Evolutionary conservation across 2,329 filamentous ascomycete species (phyloP), one percentile per base, ranked within the genome.

Genomic region (Aspergillus candidus): DNA sequence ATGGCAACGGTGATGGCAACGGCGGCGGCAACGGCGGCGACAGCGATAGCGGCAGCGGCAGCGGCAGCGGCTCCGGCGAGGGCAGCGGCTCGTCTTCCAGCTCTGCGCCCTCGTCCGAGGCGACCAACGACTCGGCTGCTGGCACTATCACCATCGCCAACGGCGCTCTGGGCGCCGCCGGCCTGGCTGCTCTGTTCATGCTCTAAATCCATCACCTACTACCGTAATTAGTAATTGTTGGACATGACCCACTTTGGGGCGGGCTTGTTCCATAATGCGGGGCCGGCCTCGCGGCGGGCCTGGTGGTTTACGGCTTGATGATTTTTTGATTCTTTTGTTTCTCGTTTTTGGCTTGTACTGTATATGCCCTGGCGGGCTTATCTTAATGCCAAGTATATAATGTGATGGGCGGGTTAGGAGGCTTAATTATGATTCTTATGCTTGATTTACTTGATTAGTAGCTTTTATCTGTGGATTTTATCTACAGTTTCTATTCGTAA

Each of bases 161-260:
- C 34, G 62, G 60, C 45, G 60, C 59, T 34, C 58, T 61, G 29
- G 70, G 70, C 42, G 58, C 62, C 37, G 59, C 69, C 31, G 71
- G 70, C 49, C 53, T 73, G 30, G 67, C 65, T 43, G 71, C 68
- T 43, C 50, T 72, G 42, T 53, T 72, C 43, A 55, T 66, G 22
- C 56, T 71, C 53, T 72, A 67, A 63, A 53, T 38, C 38, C 11
- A 11, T 47, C 44, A 38, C 49, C 40, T 32, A 41, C 38, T 35
- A 34, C 22, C 32, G 43, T 39, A 32, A 44, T 43, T 31, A 40
- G 40, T 43, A 47, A 43, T 43, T 41, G 22, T 30, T 38, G 18
- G 13, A 7, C 31, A n/a, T 8, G 8, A 10, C 6, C 12, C 12
- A 37, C 12, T 14, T 11, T 22, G 14, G 27, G 13, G 39, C 37